Base-by-base conservation (phyloP, 1,284 basidiomycete genomes). In the Polyporus tsugae region DNA sequence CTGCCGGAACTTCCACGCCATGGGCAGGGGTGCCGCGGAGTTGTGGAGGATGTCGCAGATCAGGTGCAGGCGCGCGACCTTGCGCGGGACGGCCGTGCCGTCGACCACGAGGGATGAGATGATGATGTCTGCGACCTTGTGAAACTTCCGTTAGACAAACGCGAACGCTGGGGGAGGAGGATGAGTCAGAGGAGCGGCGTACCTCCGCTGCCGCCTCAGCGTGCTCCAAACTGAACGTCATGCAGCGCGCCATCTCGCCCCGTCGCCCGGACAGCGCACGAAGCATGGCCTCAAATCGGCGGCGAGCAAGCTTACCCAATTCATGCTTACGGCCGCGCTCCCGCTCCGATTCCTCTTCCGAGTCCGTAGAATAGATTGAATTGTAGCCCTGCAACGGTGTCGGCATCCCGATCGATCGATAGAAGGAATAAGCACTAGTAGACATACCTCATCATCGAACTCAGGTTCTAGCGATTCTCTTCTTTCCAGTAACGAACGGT, bases 11-110 rank as follows among this genome's bases (percentile, higher is more conserved):
- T 95, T 95, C 96, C 96, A 98, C 19, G 95, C 95, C 79, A 92
- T 94, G 2, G 94, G 92, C 10, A 96, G 86, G 4, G 95, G 84
- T 5, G 92, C 92, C 46, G 95, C 96, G 2, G 95, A 96, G 79
- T 99, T 99, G 83, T 99, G 96, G 36, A 99, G 86, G 71, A 99
- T 98, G 77, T 99, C 98, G 75, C 96, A 98, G 64, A 99, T 94
- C 59, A 98, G 88, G 81, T 98, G 92, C 35, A 99, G 88, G 9
- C 98, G 91, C 6, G 98, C 95, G 60, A 99, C 89, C 79, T 99
- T 99, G 72, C 97, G 91, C 44, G 98, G 97, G 13, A 99, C 93
- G 0, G 98, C 92, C 0, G 98, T 99, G 19, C 88, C 84, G 68
- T 96, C 94, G 15, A 97, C 90, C 36, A 93, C 84, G 5, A 98